Evolutionary conservation across 2,329 filamentous ascomycete species (phyloP).

Genomic region (Phaeoacremonium minimum): DNA sequence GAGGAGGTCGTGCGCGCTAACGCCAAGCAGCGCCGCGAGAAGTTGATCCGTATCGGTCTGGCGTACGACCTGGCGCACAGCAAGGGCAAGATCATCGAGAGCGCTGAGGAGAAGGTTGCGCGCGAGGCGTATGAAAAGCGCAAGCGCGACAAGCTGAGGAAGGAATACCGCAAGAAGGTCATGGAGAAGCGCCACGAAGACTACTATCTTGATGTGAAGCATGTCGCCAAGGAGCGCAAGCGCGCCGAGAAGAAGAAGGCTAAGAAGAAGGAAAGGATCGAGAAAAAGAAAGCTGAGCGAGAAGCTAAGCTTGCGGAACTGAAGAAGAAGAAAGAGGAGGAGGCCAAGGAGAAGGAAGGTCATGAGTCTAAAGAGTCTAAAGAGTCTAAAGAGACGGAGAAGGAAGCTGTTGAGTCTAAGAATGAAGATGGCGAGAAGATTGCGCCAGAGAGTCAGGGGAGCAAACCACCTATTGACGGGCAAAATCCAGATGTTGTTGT

Average conservation of each 20-base stretch:
- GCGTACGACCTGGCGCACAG: slow-evolving; percentile 58
- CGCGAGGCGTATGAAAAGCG: slow-evolving; percentile 43
- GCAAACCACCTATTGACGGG: not conserved
- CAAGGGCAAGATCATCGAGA: slow-evolving; percentile 49
- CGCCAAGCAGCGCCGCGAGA: slow-evolving; percentile 47
- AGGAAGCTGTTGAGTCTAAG: slow-evolving; percentile 5
- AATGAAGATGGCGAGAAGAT: not conserved
- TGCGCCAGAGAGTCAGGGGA: too few relatives aligned
- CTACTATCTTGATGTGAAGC: slow-evolving; percentile 27
- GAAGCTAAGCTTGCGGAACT: slow-evolving; percentile 21
- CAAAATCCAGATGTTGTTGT: not conserved
- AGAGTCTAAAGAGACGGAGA: slow-evolving; percentile 11
- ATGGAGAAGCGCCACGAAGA: slow-evolving; percentile 27
- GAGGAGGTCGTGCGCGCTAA: slow-evolving; percentile 54
- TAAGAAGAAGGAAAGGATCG: slow-evolving; percentile 23
- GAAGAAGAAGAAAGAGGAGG: slow-evolving; percentile 22
- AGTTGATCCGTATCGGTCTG: slow-evolving; percentile 52
- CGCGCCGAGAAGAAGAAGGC: slow-evolving; percentile 9
- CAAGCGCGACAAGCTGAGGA: slow-evolving; percentile 42
- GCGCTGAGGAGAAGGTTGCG: slow-evolving; percentile 43
- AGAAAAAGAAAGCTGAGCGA: slow-evolving; percentile 26
- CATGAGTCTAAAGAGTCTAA: slow-evolving; percentile 5
- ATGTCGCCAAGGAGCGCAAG: slow-evolving; percentile 32
- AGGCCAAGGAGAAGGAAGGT: slow-evolving; percentile 14
- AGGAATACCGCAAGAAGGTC: slow-evolving; percentile 40